Evolutionary conservation across 352 stramenopile genomes (phyloP).

Genomic region (Elongisporangium undulatum): DNA sequence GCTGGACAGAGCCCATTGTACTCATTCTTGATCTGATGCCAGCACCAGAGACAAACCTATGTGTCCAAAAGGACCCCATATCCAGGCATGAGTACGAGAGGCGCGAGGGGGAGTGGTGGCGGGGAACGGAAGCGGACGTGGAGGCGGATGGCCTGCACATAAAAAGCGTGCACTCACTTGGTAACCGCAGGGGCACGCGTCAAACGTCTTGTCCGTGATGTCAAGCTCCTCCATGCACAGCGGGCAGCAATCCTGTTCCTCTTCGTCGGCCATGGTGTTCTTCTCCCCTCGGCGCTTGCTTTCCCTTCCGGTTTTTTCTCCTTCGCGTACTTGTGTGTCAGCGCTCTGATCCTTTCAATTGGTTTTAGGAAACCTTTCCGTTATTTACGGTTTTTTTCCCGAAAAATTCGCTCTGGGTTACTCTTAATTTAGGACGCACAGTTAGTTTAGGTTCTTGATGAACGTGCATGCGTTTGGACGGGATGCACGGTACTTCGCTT

Average conservation of each 20-base stretch:
- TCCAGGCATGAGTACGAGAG: not conserved
- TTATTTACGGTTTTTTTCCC: not conserved
- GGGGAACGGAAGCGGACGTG: not conserved
- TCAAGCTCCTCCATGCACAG: slow-evolving; percentile 99
- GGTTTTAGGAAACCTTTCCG: not conserved
- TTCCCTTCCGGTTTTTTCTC: slow-evolving; percentile 5
- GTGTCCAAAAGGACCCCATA: not conserved
- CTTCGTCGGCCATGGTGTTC: slow-evolving; percentile 54
- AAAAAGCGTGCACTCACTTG: slow-evolving; percentile 47
- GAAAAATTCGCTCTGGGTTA: not conserved
- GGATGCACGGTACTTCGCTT: not conserved
- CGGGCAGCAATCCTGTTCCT: slow-evolving; percentile 92
- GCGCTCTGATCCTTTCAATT: slow-evolving; percentile 48
- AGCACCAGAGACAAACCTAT: slow-evolving; percentile 99
- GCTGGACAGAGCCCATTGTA: slow-evolving; percentile 97
- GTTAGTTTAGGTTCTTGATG: not conserved
- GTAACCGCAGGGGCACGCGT: slow-evolving; percentile 98
- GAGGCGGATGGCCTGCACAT: not conserved
- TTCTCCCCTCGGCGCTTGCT: slow-evolving; percentile 1
- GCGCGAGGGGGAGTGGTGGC: not conserved
- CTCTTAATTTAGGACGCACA: not conserved
- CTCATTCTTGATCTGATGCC: slow-evolving; percentile 98
- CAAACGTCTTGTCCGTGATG: slow-evolving; percentile 97
- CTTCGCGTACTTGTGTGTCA: not conserved
- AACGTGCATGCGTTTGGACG: not conserved